Base-by-base conservation (phyloP, 495 filamentous ascomycete genomes). In the Penicillium malachiteum region DNA sequence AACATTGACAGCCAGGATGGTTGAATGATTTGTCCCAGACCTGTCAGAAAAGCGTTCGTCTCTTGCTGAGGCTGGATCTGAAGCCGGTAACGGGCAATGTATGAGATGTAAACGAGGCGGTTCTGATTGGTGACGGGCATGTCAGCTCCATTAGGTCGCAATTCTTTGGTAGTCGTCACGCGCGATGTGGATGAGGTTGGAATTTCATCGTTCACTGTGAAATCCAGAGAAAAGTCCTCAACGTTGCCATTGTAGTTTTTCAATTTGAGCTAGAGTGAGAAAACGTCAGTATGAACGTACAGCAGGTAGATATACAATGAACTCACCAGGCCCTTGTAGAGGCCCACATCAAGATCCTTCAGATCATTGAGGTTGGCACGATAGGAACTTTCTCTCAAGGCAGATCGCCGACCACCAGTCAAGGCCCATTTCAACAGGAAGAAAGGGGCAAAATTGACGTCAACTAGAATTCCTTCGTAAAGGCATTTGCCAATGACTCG, bases 1-100 rank as follows among this genome's bases (percentile, higher is more conserved):
- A 99, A 99, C 94, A 99, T 99, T 58, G 84, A 89, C 3, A 99
- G 78, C 94, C 94, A 99, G 3, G 81, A 80, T 0, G 93, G 93
- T 54, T 91, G 86, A 57, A 99, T 95, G 62, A 99, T 95, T 51
- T 87, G 78, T 12, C 88, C 82, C 5, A 98, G 81, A 1, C 94
- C 94, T 45, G 83, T 81, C 7, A 98, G 81, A 62, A 98, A 98
- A 1, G 91, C 91, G 14, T 82, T 81, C 4, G 92, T 96, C 67
- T 97, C 92, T 41, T 75, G 69, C 50, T 78, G 76, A 0, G 89
- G 88, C 61, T 97, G 93, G 5, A 80, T 77, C 55, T 89, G 85
- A 1, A 99, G 81, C 1, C 92, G 87, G 69, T 96, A 90, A 9
- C 87, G 86, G 2, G 91, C 89, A 41, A 97, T 87, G 68, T 89